Evolutionary conservation across 2,329 filamentous ascomycete genomes (phyloP).

Genomic region (Diaporthe eres): DNA sequence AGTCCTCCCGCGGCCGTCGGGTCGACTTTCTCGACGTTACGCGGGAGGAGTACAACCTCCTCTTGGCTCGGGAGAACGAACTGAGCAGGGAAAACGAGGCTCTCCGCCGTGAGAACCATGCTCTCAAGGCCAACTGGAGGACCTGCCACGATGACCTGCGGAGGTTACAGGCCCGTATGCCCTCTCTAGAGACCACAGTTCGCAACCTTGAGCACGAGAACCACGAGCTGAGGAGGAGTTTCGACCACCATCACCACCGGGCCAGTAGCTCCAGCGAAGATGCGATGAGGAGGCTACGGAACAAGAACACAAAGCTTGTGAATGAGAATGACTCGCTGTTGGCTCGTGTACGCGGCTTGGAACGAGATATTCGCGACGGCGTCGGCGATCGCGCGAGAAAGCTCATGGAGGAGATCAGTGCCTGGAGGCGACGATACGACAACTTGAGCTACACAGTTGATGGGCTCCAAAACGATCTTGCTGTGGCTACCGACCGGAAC

Average conservation of each 20-base stretch:
- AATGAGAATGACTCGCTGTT: constrained; percentile 54
- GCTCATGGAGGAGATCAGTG: constrained; percentile 47
- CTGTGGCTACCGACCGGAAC: constrained; percentile 48
- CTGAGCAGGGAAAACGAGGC: constrained; percentile 44
- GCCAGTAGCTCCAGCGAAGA: constrained; percentile 49
- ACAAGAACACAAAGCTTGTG: constrained; percentile 53
- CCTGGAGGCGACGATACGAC: constrained; percentile 44
- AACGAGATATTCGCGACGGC: constrained; percentile 51
- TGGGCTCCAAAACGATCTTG: constrained; percentile 45
- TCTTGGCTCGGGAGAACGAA: constrained; percentile 44
- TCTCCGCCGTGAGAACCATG: constrained; percentile 48
- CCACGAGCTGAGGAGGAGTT: constrained; percentile 54
- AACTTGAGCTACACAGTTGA: constrained; percentile 42
- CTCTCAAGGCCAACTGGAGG: constrained; percentile 54
- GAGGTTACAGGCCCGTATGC: constrained; percentile 52
- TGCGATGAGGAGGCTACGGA: constrained; percentile 51
- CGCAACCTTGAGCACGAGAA: constrained; percentile 56
- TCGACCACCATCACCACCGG: constrained; percentile 48
- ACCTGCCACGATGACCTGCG: constrained; percentile 54
- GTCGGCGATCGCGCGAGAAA: constrained; percentile 41
- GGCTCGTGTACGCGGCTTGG: constrained; percentile 52
- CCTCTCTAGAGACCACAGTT: constrained; percentile 56
- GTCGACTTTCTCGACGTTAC: constrained; percentile 47
- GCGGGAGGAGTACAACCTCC: constrained; percentile 44
- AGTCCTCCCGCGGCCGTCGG: constrained; percentile 42